Evolutionary conservation across 2,329 filamentous ascomycete genomes (phyloP).

Genomic region (Pleurostoma richardsiae): DNA sequence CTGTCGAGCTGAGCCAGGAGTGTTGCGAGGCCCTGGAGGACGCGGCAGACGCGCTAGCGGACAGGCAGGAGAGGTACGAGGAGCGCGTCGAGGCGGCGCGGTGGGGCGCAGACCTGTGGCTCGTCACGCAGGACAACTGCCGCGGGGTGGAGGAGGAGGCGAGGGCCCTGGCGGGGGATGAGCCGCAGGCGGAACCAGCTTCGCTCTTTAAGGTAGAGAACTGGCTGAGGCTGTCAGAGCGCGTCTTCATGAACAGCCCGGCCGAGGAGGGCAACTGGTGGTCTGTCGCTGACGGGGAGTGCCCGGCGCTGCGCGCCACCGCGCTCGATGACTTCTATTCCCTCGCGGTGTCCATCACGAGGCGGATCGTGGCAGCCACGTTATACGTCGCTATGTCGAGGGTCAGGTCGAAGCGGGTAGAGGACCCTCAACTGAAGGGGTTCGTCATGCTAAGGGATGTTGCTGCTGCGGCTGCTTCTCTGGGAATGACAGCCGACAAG

Average conservation of each 20-base stretch:
- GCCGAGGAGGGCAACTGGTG: slow-evolving; percentile 64
- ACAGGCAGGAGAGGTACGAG: slow-evolving; percentile 60
- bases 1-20: slow-evolving; percentile 63
- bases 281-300: slow-evolving; percentile 45
- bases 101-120: slow-evolving; percentile 63
- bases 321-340: slow-evolving; percentile 72
- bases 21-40: slow-evolving; percentile 63
- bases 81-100: slow-evolving; percentile 51
- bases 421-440: slow-evolving; percentile 17
- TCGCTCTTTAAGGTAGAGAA: slow-evolving; percentile 50
- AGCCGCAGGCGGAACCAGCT: slow-evolving; percentile 5
- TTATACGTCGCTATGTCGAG: slow-evolving; percentile 69
- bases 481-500: slow-evolving; percentile 34
- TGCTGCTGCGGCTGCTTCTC: slow-evolving; percentile 39
- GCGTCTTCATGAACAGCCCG: slow-evolving; percentile 70
- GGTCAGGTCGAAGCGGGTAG: slow-evolving; percentile 43
- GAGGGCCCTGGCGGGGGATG: slow-evolving; percentile 9
- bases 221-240: slow-evolving; percentile 61
- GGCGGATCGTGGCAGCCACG: slow-evolving; percentile 62
- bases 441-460: slow-evolving; percentile 40
- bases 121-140: slow-evolving; percentile 35
- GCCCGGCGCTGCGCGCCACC: slow-evolving; percentile 68
- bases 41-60: slow-evolving; percentile 60
- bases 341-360: slow-evolving; percentile 62
- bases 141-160: neutral